Evolutionary conservation across 2,329 filamentous ascomycete genomes (phyloP), one percentile per base, ranked within the genome.

Genomic region (Alternaria triticina): DNA sequence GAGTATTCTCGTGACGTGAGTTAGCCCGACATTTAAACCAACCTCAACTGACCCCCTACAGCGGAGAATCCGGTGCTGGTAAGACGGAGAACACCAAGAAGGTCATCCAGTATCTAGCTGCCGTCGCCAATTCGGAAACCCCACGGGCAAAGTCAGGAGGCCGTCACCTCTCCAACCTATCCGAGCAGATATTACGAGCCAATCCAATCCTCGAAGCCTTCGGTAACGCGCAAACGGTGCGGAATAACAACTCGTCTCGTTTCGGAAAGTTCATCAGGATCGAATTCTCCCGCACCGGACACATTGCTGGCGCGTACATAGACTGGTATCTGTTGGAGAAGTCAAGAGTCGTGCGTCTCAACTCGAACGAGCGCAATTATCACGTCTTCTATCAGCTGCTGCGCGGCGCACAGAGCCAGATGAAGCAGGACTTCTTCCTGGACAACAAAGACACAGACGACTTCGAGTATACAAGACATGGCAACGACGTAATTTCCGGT

Each of bases 71-170:
- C 17, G 96, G 96, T 77, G 96, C 96, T 33, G 96, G 96, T 72
- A 99, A 99, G 83, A 99, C 96, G 0, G 96, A 99, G 79, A 99
- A 99, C 78, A 99, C 96, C 15, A 99, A 99, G 78, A 99, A 99
- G 80, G 96, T 99, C 71, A 99, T 99, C 59, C 96, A 99, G 75
- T 99, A 99, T 76, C 88, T 99, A 46, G 96, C 96, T 13, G 94
- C 96, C 2, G 96, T 99, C 49, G 96, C 96, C 10, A 91, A 92
- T 45, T 89, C 92, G 0, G 95, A 98, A 63, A 89, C 90, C 0
- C 86, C 90, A 3, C 81, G 85, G 60, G 82, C 81, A 3, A 86
- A 86, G 77, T 87, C 80, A 83, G 90, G 84, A 82, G 85, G 82
- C 81, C 90, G 83, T 63, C 86, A 90, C 68, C 88, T 95, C 65